Evolutionary conservation across 768 basidiomycete genomes (phyloP).

Genomic region (Boletus rubropictus): DNA sequence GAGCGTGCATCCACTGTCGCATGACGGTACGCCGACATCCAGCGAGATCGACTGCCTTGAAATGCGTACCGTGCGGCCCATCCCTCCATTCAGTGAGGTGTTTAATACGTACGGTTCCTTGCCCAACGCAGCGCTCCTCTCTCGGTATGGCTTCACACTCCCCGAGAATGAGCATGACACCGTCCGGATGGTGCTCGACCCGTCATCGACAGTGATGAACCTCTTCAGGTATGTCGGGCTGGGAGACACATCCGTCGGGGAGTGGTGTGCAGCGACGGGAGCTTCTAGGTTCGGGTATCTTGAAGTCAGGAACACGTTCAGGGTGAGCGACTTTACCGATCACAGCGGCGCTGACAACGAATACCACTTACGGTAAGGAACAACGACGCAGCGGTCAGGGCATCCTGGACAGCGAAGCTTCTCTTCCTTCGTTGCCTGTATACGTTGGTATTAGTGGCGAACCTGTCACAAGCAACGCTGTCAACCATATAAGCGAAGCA

Average conservation of each 20-base stretch:
- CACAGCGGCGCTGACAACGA: slow-evolving; percentile 18
- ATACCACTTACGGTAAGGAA: slow-evolving; percentile 21
- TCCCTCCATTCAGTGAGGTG: slow-evolving; percentile 49
- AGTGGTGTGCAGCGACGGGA: slow-evolving; percentile 15
- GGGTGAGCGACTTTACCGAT: slow-evolving; percentile 21
- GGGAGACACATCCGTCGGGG: slow-evolving; percentile 1
- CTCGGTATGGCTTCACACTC: slow-evolving; percentile 69
- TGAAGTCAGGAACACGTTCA: slow-evolving; percentile 24
- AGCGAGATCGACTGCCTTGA: slow-evolving; percentile 44
- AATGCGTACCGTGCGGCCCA: slow-evolving; percentile 57
- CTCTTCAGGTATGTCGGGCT: slow-evolving; percentile 11
- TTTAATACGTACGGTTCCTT: slow-evolving; percentile 77
- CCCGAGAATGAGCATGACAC: slow-evolving; percentile 66
- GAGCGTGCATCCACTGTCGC: slow-evolving; percentile 9
- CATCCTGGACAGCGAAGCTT: slow-evolving; percentile 6
- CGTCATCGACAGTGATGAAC: slow-evolving; percentile 11
- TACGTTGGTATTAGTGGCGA: slow-evolving; percentile 1
- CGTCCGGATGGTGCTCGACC: slow-evolving; percentile 33
- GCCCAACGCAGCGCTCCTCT: slow-evolving; percentile 59
- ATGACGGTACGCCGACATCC: slow-evolving; percentile 8
- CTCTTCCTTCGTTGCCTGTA: slow-evolving; percentile 1
- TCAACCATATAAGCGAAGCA: slow-evolving; percentile 5
- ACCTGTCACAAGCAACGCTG: background rate
- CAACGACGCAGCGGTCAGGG: slow-evolving; percentile 18
- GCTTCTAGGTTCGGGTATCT: slow-evolving; percentile 5